Base-by-base conservation (phyloP, 2,329 filamentous ascomycete species). In the Lasiodiplodia hormozganensis region DNA sequence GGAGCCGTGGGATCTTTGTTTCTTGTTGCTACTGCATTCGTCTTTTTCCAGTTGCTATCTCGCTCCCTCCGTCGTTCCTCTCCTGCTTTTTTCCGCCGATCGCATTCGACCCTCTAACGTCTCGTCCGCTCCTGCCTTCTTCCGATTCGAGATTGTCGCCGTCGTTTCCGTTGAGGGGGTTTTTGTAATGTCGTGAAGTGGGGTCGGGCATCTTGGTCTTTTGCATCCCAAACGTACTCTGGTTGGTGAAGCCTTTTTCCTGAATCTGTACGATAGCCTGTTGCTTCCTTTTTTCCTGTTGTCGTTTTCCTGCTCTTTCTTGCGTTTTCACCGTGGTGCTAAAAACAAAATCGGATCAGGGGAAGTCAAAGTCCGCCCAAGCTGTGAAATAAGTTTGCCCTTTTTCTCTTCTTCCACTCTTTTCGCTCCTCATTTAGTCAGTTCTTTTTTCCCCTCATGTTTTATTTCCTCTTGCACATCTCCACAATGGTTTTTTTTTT, bases 21-120 rank as follows among this genome's bases (percentile, higher is more conserved):
- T 64, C 31, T 47, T 64, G 60, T 38, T 64, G 47, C 60, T 64
- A 40, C 60, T 52, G 47, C 58, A 12, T 34, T 31, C 12, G 47
- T 25, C 60, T n/a, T 47, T 64, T 47, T 64, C 47, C 51, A 52
- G 60, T 53, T 28, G 31, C 47, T 31, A n/a, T 25, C 6, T 34
- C 36, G n/a, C 25, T 38, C 60, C 31, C 16, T 40, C n/a, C 31
- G 25, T 31, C 21, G 28, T 64, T n/a, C 36, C 25, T 14, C 12
- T 21, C 18, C n/a, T 14, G 34, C 47, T 31, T 34, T 31, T 12
- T 12, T 12, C 36, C 31, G 38, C 43, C 60, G 60, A 31, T 40
- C 58, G 40, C 25, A 14, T 23, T 21, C 58, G 58, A 31, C 16
- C 57, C 28, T 11, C 7, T 23, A 38, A 7, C 57, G 21, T 49